Percentiles rank a stretch among this genome's conserved stretches.
phyloP scores from a whole-genome alignment of 352 stramenopile species.

The Phytopythium oedochilum region DNA sequence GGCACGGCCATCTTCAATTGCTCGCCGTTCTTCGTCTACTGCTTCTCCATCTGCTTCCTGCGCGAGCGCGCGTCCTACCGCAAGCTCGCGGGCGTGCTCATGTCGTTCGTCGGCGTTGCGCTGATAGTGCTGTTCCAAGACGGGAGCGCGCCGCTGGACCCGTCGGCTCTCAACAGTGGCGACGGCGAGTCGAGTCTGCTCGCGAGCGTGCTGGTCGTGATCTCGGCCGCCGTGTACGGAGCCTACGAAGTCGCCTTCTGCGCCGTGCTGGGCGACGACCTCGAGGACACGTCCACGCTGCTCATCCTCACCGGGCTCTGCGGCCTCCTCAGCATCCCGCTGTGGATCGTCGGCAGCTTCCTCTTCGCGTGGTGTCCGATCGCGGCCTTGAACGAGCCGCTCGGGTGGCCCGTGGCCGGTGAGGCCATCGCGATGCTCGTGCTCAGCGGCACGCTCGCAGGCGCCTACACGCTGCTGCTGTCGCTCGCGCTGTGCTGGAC shows the following conservation, averaged over 20 bases:
- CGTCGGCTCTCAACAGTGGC: slow-evolving; percentile 8
- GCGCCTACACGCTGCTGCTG: slow-evolving; percentile 33
- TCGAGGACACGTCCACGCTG: slow-evolving; percentile 47
- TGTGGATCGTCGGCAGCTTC: slow-evolving; percentile 42
- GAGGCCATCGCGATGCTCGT: slow-evolving; percentile 30
- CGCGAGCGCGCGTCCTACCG: slow-evolving; percentile 25
- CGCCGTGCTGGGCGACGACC: slow-evolving; percentile 24
- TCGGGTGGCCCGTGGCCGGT: slow-evolving; percentile 28
- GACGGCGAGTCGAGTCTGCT: slow-evolving; percentile 23
- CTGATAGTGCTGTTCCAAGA: slow-evolving; percentile 44
- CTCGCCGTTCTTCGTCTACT: slow-evolving; percentile 62
- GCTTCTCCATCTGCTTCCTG: slow-evolving; percentile 59
- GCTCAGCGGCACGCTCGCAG: slow-evolving; percentile 24
- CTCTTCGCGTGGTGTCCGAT: slow-evolving; percentile 29
- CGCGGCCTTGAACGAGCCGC: slow-evolving; percentile 34
- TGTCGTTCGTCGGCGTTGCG: slow-evolving; percentile 39
- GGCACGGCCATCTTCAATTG: slow-evolving; percentile 56
- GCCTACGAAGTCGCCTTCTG: slow-evolving; percentile 40
- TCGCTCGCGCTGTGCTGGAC: slow-evolving; percentile 45
- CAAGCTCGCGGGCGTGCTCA: slow-evolving; percentile 39
- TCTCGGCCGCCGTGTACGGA: slow-evolving; percentile 33
- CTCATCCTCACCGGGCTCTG: slow-evolving; percentile 38
- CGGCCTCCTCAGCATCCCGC: slow-evolving; percentile 41
- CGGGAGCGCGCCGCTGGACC: slow-evolving; percentile 12
- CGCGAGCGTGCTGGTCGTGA: slow-evolving; percentile 38